Percentiles rank a stretch among this genome's conserved stretches.
Evolutionary conservation across 2,329 filamentous ascomycete species (phyloP).

Genomic region (Pseudogymnoascus destructans): DNA sequence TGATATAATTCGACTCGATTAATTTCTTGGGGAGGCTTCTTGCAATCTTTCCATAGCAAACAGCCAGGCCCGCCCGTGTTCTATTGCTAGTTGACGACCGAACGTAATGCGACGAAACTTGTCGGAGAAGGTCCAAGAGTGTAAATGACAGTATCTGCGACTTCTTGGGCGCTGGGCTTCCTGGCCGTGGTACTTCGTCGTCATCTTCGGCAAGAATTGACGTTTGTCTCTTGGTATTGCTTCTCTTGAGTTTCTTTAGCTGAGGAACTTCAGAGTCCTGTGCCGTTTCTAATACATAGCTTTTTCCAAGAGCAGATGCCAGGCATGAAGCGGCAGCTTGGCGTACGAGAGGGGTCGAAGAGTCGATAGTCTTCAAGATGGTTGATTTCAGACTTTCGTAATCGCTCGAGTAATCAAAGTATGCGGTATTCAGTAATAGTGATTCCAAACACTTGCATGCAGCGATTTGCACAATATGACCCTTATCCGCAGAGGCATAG

Average conservation of each 20-base stretch:
- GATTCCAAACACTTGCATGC: constrained; percentile 69
- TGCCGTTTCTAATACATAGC: constrained; percentile 51
- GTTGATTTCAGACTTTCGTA: constrained; percentile 78
- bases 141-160: constrained; percentile 60
- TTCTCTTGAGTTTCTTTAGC: constrained; percentile 58
- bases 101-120: constrained; percentile 69
- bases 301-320: constrained; percentile 69
- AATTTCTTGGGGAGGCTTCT: constrained; percentile 65
- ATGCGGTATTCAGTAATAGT: constrained; percentile 57
- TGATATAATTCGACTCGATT: constrained; percentile 71
- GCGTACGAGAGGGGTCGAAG: constrained; percentile 57
- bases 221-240: constrained; percentile 40
- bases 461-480: constrained; percentile 62
- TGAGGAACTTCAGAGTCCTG: constrained; percentile 40
- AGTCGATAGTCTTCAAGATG: constrained; percentile 80
- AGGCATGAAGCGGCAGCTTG: constrained; percentile 79
- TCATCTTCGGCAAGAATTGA: constrained; percentile 56
- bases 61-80: constrained; percentile 66
- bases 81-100: constrained; percentile 66
- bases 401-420: constrained; percentile 79
- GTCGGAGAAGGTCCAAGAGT: constrained; percentile 63
- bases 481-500: constrained; percentile 67
- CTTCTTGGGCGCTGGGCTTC: constrained; percentile 65
- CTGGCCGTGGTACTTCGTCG: constrained; percentile 52
- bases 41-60: constrained; percentile 76